Base-by-base conservation (phyloP, 306 rosid genomes). In the Inga leiocalycina region DNA sequence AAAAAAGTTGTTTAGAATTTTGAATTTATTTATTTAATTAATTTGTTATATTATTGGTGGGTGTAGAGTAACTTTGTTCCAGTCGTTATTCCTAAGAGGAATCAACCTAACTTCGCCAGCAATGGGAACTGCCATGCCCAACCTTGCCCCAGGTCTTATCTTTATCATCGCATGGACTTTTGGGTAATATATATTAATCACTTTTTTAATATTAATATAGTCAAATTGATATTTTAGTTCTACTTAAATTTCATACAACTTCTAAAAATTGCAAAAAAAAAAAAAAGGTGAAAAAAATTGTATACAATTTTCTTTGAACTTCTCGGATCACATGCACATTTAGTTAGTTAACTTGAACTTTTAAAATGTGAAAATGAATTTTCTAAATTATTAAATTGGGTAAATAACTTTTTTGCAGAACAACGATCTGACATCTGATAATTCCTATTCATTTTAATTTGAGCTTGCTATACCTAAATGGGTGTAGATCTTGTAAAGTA, bases 111-210 rank as follows among this genome's bases (percentile, higher is more conserved):
- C 97, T 61, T 96, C 99, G 10, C 93, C 99, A 57, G 85, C 93
- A 71, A 90, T 96, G 92, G 99, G 93, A 74, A 93, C 97, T 17
- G 94, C 99, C 78, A 96, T 92, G 99, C 99, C 99, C 79, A 96
- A 93, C 87, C 92, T 96, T 85, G 93, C 93, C 54, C 99, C 99
- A 0, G 98, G 92, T 9, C 79, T 96, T 39, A 93, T 96, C 86
- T 96, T 92, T 84, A 30, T 90, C 75, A 96, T 93, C 22, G 98
- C 99, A 1, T 96, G 97, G 93, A 81, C 79, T 75, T 81, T 90
- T 72, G 83, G 97, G 99, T 95, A 92, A 80, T 79, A 22, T 62
- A 3, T 10, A 24, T 62, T 2, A 12, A 11, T n/a, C 15, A n/a
- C 3, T 65, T 65, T 65, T 17, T 54, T 19, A 6, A 6, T 2